Conservation (phyloP, 2,329 filamentous ascomycete species). For the Exophiala spinifera region DNA sequence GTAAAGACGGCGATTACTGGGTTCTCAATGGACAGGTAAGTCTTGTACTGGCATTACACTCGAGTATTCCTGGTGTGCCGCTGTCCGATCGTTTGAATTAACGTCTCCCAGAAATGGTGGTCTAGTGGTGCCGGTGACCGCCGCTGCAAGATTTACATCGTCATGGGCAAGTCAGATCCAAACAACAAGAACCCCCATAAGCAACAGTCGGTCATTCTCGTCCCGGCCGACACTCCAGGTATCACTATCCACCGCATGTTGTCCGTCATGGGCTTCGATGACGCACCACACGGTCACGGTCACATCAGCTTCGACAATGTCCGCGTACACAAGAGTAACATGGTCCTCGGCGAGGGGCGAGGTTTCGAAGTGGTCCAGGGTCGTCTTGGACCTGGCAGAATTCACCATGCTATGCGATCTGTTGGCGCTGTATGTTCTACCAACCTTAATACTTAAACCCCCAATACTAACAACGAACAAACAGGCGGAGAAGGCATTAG, state of each 20-base stretch:
- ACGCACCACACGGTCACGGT: slow-evolving; percentile 96
- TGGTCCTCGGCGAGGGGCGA: slow-evolving; percentile 87
- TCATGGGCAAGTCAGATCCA: slow-evolving; percentile 90
- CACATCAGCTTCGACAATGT: slow-evolving; percentile 89
- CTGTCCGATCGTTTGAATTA: background rate
- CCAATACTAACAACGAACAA: background rate
- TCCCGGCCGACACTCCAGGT: slow-evolving; percentile 75
- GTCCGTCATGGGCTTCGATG: slow-evolving; percentile 90
- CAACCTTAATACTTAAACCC: background rate
- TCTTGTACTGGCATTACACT: background rate
- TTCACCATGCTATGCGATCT: slow-evolving; percentile 95
- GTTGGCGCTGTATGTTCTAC: slow-evolving; percentile 65
- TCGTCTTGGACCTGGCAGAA: slow-evolving; percentile 88
- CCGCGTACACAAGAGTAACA: slow-evolving; percentile 73
- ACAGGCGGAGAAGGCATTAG: slow-evolving; percentile 74
- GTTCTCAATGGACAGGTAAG: slow-evolving; percentile 69
- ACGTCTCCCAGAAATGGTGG: slow-evolving; percentile 82
- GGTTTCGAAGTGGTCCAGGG: slow-evolving; percentile 99
- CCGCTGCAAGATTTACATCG: slow-evolving; percentile 87
- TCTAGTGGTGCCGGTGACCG: slow-evolving; percentile 91
- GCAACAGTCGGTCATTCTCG: slow-evolving; percentile 90
- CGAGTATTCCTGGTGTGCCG: too few species aligned
- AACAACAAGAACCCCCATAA: slow-evolving; percentile 73
- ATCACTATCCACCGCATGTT: slow-evolving; percentile 94
- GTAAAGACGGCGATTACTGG: slow-evolving; percentile 79